Evolutionary conservation across 768 basidiomycete genomes (phyloP).

Genomic region (Amyloporia xantha): DNA sequence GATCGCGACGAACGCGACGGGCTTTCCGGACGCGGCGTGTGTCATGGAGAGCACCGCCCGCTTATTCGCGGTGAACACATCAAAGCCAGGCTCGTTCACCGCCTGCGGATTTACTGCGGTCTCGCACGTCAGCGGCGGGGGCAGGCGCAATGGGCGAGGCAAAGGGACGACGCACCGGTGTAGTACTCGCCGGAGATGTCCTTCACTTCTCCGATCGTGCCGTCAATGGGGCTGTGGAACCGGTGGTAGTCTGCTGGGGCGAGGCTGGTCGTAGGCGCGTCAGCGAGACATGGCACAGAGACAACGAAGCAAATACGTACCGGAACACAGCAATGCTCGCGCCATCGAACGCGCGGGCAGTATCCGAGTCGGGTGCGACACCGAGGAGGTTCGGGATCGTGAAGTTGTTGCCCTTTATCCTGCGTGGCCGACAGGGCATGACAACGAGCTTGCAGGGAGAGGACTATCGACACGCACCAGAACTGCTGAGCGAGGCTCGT

Average conservation of each 20-base stretch:
- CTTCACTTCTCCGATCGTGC: constrained; percentile 36
- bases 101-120: constrained; percentile 68
- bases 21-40: constrained; percentile 37
- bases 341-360: constrained; percentile 34
- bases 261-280: constrained; percentile 27
- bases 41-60: constrained; percentile 50
- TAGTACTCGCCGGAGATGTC: constrained; percentile 55
- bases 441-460: not conserved
- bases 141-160: not conserved
- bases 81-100: constrained; percentile 56
- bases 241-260: constrained; percentile 81
- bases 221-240: constrained; percentile 67
- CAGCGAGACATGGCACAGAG: not conserved
- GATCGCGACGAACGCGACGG: constrained; percentile 65
- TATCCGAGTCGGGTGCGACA: constrained; percentile 35
- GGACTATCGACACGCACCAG: constrained; percentile 40
- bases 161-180: constrained; percentile 40
- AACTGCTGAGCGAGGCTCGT: constrained; percentile 55
- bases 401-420: constrained; percentile 69
- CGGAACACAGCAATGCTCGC: constrained; percentile 61
- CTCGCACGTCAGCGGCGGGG: not conserved
- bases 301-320: not conserved
- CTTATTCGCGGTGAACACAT: constrained; percentile 60
- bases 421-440: constrained; percentile 20
- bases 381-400: constrained; percentile 54